phyloP scores from a whole-genome alignment of 352 stramenopile genomes.

The Phytopythium cucurbitacearum region DNA sequence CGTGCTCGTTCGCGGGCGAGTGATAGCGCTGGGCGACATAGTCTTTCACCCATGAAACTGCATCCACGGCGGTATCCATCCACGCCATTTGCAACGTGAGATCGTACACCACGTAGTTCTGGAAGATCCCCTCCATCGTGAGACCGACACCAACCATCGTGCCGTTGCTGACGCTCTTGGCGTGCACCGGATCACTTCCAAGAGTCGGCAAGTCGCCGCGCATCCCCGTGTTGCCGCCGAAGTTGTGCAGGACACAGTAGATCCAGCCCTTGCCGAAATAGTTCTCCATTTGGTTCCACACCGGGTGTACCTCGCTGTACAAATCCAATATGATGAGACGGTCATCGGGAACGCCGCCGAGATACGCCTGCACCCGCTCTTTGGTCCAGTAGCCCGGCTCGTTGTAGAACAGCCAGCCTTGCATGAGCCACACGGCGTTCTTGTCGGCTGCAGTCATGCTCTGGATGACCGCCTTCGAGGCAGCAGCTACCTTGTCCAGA shows the following conservation, averaged over 20 bases:
- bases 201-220: constrained; percentile 66
- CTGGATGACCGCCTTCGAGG: constrained; percentile 65
- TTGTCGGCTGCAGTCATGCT: constrained; percentile 69
- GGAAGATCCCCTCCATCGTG: constrained; percentile 85
- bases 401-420: constrained; percentile 77
- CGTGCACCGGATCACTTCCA: constrained; percentile 40
- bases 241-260: constrained; percentile 85
- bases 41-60: constrained; percentile 39
- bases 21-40: constrained; percentile 65
- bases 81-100: constrained; percentile 72
- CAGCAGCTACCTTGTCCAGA: constrained; percentile 30
- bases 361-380: constrained; percentile 42
- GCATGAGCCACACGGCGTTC: constrained; percentile 80
- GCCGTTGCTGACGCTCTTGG: constrained; percentile 36
- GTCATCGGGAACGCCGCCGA: constrained; percentile 49
- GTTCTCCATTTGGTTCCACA: constrained; percentile 73
- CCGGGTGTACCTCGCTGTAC: constrained; percentile 68
- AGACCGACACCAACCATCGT: constrained; percentile 75
- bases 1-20: constrained; percentile 28
- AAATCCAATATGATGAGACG: constrained; percentile 80
- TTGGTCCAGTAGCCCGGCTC: constrained; percentile 63
- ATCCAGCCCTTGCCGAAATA: constrained; percentile 85
- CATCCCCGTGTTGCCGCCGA: constrained; percentile 73
- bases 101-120: constrained; percentile 87
- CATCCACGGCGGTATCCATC: constrained; percentile 36